Evolutionary conservation across 176 grass and related monocot genomes (phyloP), one percentile per base, ranked within the genome.

Genomic region (Areca catechu): DNA sequence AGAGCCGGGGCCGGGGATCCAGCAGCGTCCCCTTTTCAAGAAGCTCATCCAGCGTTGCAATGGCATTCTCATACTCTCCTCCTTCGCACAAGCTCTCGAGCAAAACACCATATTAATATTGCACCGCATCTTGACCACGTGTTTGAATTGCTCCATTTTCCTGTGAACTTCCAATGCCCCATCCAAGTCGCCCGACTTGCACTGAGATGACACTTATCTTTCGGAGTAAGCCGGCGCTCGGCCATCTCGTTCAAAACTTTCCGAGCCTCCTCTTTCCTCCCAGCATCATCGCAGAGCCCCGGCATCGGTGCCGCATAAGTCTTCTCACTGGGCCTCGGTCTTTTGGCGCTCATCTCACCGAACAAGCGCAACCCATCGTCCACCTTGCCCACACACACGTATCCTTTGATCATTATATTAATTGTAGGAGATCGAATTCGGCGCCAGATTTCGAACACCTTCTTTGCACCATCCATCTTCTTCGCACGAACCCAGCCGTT

Each of bases 401-500:
- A 91, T 3, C 87, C 93, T 71, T 82, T 97, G 57, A 97, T 97
- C 87, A 97, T 91, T 56, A 91, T 76, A n/a, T n/a, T n/a, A n/a
- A 54, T 97, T 97, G 66, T 88, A 97, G 0, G 87, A 77, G 12
- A 91, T 56, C 0, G 75, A 78, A 65, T 97, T 97, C 19, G 72
- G 70, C 4, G 70, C 27, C 25, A 88, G 73, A 49, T 78, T 9
- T 82, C 87, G 0, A 97, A 84, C 83, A 88, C 53, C 78, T 88
- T 97, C 9, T 78, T 58, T 5, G 93, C 93, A 25, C 76, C 78
- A 60, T 88, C 87, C 57, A 92, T 76, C 74, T 92, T 83, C 57
- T 83, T 89, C 0, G 50, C 24, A 3, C 78, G 72, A 16, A 77
- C 83, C 83, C 83, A 91, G 1, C 83, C 83, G 6, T 91, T 83